phyloP scores from a whole-genome alignment of 108 stramenopile species.

The Ochromonas danica region DNA sequence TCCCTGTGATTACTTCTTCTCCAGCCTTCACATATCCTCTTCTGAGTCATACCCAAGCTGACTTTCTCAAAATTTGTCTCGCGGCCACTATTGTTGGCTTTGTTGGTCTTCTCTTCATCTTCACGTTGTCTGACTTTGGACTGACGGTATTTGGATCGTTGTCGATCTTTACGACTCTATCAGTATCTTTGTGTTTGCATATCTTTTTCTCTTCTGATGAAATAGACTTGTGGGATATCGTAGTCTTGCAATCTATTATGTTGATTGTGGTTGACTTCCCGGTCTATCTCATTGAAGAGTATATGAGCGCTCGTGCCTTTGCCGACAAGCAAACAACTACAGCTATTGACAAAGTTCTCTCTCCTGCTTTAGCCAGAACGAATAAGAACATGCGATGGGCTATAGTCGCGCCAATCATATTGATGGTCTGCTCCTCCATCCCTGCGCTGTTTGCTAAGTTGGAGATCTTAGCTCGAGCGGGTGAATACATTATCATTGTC shows the following conservation, averaged over 20 bases:
- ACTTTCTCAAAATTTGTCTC: not conserved
- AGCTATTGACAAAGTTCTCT: not conserved
- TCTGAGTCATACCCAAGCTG: not conserved
- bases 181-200: not conserved
- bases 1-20: not conserved
- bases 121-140: not conserved
- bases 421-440: not conserved
- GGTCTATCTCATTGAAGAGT: not conserved
- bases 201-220: not conserved
- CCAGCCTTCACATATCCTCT: not conserved
- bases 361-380: not conserved
- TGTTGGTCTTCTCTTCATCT: not conserved
- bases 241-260: not conserved
- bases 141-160: constrained; percentile 4
- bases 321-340: not conserved
- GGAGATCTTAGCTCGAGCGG: not conserved
- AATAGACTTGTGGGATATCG: not conserved
- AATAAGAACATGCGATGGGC: not conserved
- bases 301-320: not conserved
- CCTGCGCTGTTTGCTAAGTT: not conserved
- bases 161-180: not conserved
- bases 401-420: not conserved
- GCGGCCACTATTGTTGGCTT: not conserved
- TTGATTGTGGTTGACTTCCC: constrained; percentile 10
- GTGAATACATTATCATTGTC: not conserved